These are phyloP conservation scores for Porosira glacialis DNA, from an alignment of 352 stramenopile species.

Conservation along the genomic window DNA sequence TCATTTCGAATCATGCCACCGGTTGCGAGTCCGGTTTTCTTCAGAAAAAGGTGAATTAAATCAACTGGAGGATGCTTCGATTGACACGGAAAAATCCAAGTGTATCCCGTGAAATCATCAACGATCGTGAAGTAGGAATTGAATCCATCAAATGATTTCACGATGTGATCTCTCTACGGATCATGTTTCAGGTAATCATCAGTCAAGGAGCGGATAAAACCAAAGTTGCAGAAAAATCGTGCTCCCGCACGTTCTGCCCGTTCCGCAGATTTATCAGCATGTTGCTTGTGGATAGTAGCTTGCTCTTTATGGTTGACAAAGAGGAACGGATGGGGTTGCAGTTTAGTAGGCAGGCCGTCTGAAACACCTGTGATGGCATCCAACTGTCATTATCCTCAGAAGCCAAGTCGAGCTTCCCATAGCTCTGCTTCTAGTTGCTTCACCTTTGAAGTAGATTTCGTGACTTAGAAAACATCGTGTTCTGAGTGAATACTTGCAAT, in stretches of 20 bases:
- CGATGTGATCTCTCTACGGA: not conserved
- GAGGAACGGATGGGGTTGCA: conserved; percentile 10
- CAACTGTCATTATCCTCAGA: conserved; percentile 13
- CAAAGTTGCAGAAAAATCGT: conserved; percentile 5
- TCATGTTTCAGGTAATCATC: conserved; percentile 2
- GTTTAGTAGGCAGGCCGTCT: not conserved
- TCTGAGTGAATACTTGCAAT: not conserved
- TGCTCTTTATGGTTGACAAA: conserved; percentile 17
- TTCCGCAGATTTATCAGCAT: not conserved
- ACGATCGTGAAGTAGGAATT: conserved; percentile 12
- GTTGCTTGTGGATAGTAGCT: conserved; percentile 11
- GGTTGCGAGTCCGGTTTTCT: not conserved
- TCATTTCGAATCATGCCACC: conserved; percentile 28
- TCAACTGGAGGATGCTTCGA: conserved; percentile 31
- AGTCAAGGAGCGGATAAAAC: conserved; percentile 8
- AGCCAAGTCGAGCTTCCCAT: conserved; percentile 10
- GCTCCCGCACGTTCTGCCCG: not conserved
- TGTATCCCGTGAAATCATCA: conserved; percentile 6
- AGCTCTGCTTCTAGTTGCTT: conserved; percentile 13
- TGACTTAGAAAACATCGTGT: not conserved
- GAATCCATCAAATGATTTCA: conserved; percentile 13
- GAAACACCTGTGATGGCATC: not conserved
- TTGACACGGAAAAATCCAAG: conserved; percentile 24
- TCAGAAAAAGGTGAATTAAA: conserved; percentile 1
- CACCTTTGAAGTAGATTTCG: not conserved